Evolutionary conservation across 2,329 filamentous ascomycete genomes (phyloP).

Genomic region (Arthrinium phaeospermum): DNA sequence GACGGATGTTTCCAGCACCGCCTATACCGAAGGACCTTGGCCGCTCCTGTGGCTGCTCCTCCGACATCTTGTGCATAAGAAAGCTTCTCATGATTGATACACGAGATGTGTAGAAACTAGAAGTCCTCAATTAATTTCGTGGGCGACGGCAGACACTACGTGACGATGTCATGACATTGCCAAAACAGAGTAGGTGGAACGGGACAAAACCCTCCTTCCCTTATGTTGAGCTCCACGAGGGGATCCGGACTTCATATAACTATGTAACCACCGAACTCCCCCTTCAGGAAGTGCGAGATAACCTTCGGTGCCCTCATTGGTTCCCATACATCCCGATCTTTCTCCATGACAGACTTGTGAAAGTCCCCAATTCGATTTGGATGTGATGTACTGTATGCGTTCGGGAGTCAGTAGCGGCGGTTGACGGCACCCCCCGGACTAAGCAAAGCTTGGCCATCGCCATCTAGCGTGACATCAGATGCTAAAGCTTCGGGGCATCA

Average conservation of each 20-base stretch:
- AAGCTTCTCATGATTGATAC: not conserved
- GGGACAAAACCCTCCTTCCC: not conserved
- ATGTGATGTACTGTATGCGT: not conserved
- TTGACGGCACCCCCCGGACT: not conserved
- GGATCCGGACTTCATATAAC: not conserved
- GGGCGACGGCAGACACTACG: not conserved
- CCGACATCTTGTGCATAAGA: not conserved
- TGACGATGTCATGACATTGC: not conserved
- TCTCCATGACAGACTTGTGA: not conserved
- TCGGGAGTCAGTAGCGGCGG: not conserved
- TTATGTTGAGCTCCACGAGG: not conserved
- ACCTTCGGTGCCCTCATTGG: not conserved
- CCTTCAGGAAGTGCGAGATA: not conserved
- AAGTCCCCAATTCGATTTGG: not conserved
- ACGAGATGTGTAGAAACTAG: not conserved
- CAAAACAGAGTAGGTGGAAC: not conserved
- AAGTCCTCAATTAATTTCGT: not conserved
- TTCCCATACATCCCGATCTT: not conserved
- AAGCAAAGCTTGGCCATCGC: conserved; percentile 4
- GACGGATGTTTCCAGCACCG: conserved; percentile 18
- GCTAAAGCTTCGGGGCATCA: not conserved
- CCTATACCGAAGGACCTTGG: conserved; percentile 13
- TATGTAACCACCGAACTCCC: not conserved
- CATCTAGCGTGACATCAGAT: conserved; percentile 6
- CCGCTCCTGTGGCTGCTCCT: not conserved